Conservation (phyloP, 2,329 filamentous ascomycete species). For the Fusarium sp. region DNA sequence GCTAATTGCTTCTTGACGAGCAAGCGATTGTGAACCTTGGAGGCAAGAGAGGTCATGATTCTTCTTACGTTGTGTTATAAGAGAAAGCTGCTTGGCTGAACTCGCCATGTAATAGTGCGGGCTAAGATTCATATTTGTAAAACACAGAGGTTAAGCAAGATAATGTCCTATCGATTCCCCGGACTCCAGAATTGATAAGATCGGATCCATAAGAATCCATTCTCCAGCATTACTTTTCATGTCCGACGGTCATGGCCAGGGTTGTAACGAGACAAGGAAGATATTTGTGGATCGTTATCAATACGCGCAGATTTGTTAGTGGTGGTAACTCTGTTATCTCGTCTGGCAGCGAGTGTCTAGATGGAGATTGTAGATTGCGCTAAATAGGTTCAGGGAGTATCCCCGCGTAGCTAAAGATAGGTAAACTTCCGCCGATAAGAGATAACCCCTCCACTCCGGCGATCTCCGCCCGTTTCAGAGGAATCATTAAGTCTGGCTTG, state of each 20-base stretch:
- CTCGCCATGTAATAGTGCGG: background rate
- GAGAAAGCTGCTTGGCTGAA: background rate
- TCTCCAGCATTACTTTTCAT: background rate
- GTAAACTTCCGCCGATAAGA: conserved; percentile 4
- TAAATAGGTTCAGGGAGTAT: background rate
- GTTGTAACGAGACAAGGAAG: background rate
- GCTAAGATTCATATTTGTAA: background rate
- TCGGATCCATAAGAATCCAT: background rate
- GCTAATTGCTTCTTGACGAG: background rate
- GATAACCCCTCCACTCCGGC: background rate
- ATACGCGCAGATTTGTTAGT: background rate
- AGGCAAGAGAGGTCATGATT: background rate
- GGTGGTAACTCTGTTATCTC: background rate
- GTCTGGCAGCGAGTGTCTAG: background rate
- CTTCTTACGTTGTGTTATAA: background rate
- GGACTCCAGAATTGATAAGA: background rate
- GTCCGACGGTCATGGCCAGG: background rate
- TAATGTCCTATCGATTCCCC: background rate
- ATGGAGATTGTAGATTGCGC: background rate
- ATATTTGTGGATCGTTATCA: conserved; percentile 1
- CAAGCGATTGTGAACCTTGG: background rate
- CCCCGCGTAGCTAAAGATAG: background rate
- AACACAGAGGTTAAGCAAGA: background rate
- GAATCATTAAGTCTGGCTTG: background rate
- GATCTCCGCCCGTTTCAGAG: background rate